Evolutionary conservation across 2,329 filamentous ascomycete genomes (phyloP).

Genomic region (Fusarium mangiferae): DNA sequence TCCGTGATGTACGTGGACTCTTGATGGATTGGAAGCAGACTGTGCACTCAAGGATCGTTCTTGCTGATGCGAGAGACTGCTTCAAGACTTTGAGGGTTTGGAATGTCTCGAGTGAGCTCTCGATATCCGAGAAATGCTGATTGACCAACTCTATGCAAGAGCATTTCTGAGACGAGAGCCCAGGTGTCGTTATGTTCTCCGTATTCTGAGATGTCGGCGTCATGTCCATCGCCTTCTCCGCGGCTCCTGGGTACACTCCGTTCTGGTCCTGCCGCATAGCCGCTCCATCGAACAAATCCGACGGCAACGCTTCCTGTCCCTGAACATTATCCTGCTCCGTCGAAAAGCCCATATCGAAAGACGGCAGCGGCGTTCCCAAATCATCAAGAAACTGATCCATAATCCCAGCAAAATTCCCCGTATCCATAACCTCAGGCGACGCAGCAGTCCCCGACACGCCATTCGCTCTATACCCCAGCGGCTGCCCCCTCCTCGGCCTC

Average conservation of each 20-base stretch:
- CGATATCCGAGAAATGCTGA: constrained; percentile 6
- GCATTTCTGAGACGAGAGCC: background rate
- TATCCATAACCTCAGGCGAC: background rate
- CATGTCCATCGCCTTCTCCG: background rate
- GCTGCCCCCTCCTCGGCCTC: background rate
- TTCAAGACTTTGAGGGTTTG: constrained; percentile 15
- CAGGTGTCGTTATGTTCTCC: rapidly evolving
- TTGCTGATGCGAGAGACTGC: background rate
- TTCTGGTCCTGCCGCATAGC: background rate
- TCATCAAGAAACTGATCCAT: constrained; percentile 19
- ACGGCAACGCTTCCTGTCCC: background rate
- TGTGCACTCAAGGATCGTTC: background rate
- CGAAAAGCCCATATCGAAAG: constrained; percentile 1
- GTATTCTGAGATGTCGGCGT: background rate
- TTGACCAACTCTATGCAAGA: constrained; percentile 10
- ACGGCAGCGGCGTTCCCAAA: background rate
- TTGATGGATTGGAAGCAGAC: constrained; percentile 15
- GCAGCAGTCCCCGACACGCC: background rate
- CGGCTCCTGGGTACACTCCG: background rate
- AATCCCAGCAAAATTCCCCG: background rate
- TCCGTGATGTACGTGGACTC: constrained; percentile 3
- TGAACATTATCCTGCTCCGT: background rate
- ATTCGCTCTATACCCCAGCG: background rate
- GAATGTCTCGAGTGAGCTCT: constrained; percentile 8
- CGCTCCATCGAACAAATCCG: background rate